Base-by-base conservation (phyloP, 2,329 filamentous ascomycete species). In the Phialocephala sp. region DNA sequence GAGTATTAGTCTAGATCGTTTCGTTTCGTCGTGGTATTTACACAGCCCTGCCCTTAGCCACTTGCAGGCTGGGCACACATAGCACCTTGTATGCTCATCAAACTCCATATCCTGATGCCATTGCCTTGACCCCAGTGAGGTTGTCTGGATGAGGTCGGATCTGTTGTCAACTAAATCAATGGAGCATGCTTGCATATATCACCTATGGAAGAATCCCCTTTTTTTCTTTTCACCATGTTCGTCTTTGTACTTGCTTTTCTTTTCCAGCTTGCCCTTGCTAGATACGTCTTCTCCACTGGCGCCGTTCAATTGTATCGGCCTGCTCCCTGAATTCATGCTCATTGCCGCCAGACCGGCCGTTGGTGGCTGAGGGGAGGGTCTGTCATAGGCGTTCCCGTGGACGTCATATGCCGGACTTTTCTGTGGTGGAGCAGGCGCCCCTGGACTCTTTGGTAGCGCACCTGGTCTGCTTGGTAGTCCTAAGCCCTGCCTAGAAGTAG, bases 191-290 rank as follows among this genome's bases (percentile, higher is more conserved):
- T 32, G 8, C 78, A 87, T 88, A 72, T 12, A 14, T 54, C 50
- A 54, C 50, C 86, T 81, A 35, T 84, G 82, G 64, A 87, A 78
- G 68, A 87, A 84, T 66, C 85, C 84, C 61, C 85, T 80, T 74
- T 82, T 85, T 81, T 88, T 89, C 79, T 89, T 89, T 72, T 85
- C 81, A 72, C 68, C 64, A 36, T 60, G 22, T 56, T 71, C 66
- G 41, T 73, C 70, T 18, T 58, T 69, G 32, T 66, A 68, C 55
- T 70, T 68, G 61, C 87, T 87, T 69, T 85, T 82, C 69, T 80
- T 79, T 60, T 80, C 78, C 20, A 77, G 71, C 77, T 88, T 88
- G 66, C 65, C 74, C 69, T 72, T 69, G 74, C 75, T 47, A 71
- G 71, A 57, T 14, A 27, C 15, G 11, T 73, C 68, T 61, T 67